Conservation (phyloP, 1,284 basidiomycete species). For the Ceratobasidium sp. region DNA sequence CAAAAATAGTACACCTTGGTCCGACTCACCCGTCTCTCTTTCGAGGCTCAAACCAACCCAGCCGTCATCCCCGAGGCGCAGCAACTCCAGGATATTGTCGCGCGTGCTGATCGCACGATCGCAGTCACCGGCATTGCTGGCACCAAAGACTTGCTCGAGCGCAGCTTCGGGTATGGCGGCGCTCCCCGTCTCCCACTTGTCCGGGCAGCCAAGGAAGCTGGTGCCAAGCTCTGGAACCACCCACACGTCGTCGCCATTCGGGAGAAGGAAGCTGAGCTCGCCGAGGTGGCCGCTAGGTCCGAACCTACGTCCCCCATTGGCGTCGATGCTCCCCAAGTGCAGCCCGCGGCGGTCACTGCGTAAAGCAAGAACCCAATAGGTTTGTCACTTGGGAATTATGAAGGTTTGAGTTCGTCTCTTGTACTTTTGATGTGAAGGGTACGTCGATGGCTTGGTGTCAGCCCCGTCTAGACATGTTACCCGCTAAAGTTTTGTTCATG, state of each 20-base stretch:
- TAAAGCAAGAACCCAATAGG: not conserved
- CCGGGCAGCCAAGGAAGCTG: conserved; percentile 61
- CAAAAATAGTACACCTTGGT: conserved; percentile 64
- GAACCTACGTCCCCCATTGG: conserved; percentile 14
- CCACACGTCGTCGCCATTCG: conserved; percentile 74
- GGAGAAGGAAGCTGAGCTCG: conserved; percentile 62
- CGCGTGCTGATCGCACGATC: conserved; percentile 82
- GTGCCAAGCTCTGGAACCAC: conserved; percentile 72
- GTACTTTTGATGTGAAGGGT: conserved; percentile 43
- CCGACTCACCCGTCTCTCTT: conserved; percentile 71
- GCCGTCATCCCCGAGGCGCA: conserved; percentile 75
- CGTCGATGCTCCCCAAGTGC: conserved; percentile 4
- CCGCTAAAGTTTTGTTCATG: conserved; percentile 41
- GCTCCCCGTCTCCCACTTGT: conserved; percentile 78
- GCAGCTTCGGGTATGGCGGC: conserved; percentile 78
- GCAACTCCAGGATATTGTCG: conserved; percentile 79
- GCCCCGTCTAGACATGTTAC: conserved; percentile 30
- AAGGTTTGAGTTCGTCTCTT: conserved; percentile 11
- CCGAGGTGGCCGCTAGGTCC: conserved; percentile 19
- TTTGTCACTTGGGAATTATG: conserved; percentile 14
- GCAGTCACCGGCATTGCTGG: conserved; percentile 82
- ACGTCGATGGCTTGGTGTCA: conserved; percentile 1
- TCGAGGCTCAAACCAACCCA: conserved; percentile 64
- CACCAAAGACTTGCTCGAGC: conserved; percentile 81
- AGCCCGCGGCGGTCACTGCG: conserved; percentile 23